These are phyloP conservation scores for Cladosporium colombiae DNA, from an alignment of 2,329 filamentous ascomycete genomes.

Conservation along the genomic window DNA sequence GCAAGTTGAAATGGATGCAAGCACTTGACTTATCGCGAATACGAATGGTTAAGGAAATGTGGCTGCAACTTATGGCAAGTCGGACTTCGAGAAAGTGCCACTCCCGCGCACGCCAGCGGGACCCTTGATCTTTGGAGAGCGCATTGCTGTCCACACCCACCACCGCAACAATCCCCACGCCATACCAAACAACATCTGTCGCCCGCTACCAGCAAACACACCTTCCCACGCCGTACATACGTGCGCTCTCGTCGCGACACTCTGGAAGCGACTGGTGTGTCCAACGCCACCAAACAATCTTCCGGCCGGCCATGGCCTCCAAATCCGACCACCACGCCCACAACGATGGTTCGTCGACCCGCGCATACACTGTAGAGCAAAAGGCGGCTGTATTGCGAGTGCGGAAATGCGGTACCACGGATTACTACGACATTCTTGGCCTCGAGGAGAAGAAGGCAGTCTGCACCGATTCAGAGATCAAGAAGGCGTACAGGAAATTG, in stretches of 20 bases:
- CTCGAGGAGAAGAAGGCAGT: constrained; percentile 65
- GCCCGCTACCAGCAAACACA: background rate
- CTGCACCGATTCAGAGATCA: constrained; percentile 81
- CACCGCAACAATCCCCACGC: background rate
- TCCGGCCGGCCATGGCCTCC: constrained; percentile 14
- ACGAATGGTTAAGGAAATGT: background rate
- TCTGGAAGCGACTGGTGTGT: background rate
- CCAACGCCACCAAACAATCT: background rate
- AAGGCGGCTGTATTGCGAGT: constrained; percentile 90
- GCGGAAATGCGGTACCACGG: constrained; percentile 76
- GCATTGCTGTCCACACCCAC: constrained; percentile 10
- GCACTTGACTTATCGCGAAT: background rate
- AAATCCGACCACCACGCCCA: constrained; percentile 58
- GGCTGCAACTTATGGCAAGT: background rate
- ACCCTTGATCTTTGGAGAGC: constrained; percentile 4
- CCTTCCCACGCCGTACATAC: background rate
- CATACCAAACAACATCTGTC: constrained; percentile 1
- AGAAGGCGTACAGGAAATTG: constrained; percentile 95
- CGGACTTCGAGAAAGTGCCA: background rate
- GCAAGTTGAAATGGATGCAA: background rate
- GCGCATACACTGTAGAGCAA: constrained; percentile 84
- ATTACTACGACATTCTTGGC: constrained; percentile 93
- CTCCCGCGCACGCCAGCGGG: constrained; percentile 15
- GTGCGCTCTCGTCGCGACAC: background rate
- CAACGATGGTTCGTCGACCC: constrained; percentile 73